Base-by-base conservation (phyloP, 805 yeast species). In the Diddensiella caesifluorescens region DNA sequence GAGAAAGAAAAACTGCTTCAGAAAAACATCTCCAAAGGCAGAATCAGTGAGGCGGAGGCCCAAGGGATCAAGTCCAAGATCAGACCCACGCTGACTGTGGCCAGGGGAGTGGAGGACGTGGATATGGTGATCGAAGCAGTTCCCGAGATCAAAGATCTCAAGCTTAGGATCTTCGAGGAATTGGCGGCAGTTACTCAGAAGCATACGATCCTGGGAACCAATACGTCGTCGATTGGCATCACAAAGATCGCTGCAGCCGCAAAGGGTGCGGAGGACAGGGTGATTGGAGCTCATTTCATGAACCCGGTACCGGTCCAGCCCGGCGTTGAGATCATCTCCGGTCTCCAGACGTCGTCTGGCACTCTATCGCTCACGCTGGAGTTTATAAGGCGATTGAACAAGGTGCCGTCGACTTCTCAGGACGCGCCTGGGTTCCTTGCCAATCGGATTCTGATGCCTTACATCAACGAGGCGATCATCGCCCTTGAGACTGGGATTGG, bases 251-350 rank as follows among this genome's bases (percentile, higher is more conserved):
- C 72, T 6, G 69, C 71, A 22, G 64, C 68, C 12, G 72, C 72
- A 4, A 54, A 48, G 29, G 63, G 64, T 7, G 68, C 69, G 15
- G 71, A 65, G 44, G 39, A 42, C 39, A 57, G 72, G 4, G 72
- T 68, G 15, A 58, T 67, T 23, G 65, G 69, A 21, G 60, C 65
- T 22, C 71, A 67, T 49, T 68, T 67, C 50, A 67, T 67, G 71
- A 67, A 68, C 54, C 71, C 71, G 12, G 71, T 67, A 26, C 71
- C 72, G 2, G 71, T 68, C 16, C 69, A 65, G 53, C 59, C 56
- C 21, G 71, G 72, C 22, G 71, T 63, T 10, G 71, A 67, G 56
- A 55, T 67, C 44, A 67, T 67, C 43, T 46, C 57, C 4, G 71
- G 70, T 10, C 49, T 67, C 38, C 72, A 68, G 51, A 67, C 71